Conservation (phyloP, 192 early-diverging fungal genomes). For the Linnemannia zychae region DNA sequence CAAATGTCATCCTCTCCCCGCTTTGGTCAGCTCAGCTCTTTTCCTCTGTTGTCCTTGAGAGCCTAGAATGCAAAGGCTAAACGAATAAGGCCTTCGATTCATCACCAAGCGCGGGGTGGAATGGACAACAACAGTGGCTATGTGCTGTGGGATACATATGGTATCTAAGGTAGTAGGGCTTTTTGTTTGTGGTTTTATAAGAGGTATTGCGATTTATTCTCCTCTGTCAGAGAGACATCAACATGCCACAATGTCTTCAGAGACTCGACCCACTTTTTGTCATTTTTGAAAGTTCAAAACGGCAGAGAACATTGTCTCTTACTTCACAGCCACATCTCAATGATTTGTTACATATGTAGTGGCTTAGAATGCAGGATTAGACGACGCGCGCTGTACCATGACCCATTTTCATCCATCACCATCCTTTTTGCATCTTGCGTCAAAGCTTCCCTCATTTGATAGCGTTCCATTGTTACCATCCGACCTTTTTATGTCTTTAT, state of each 20-base stretch:
- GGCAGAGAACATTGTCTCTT: too few species aligned
- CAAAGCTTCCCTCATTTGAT: too few species aligned
- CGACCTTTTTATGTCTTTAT: too few species aligned
- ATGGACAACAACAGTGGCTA: background rate
- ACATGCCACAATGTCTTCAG: background rate
- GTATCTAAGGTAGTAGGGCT: background rate
- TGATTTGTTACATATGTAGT: too few species aligned
- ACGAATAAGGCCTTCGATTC: background rate
- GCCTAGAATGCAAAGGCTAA: background rate
- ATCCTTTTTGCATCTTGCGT: too few species aligned
- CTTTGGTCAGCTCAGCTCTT: background rate
- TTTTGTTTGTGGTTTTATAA: background rate
- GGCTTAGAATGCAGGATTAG: too few species aligned
- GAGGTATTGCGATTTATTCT: background rate
- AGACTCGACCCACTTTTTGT: background rate
- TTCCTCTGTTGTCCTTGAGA: background rate
- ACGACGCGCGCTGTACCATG: too few species aligned
- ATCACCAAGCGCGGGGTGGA: background rate
- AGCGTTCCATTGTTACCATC: too few species aligned
- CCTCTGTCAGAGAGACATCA: background rate
- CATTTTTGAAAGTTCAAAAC: too few species aligned
- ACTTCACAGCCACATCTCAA: too few species aligned
- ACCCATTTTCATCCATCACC: too few species aligned
- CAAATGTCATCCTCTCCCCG: background rate
- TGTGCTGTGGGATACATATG: background rate